Percentiles rank a stretch among this genome's conserved stretches.
These are phyloP conservation scores for Gardenia jasminoides DNA, from an alignment of 257 asterid genomes.

Conservation along the genomic window DNA sequence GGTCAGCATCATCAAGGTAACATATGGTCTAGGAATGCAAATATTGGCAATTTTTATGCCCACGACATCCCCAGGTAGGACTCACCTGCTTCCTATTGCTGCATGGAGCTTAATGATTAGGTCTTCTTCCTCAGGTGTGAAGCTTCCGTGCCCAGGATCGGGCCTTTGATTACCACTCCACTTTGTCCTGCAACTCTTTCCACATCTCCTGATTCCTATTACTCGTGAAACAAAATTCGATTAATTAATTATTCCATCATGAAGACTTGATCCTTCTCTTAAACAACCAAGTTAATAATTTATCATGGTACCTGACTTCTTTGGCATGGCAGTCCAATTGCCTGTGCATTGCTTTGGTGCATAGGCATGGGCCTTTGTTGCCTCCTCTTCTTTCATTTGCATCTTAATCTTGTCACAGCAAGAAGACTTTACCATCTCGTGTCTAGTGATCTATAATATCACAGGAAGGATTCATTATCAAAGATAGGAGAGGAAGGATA, in stretches of 20 bases:
- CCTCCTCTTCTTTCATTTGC: constrained; percentile 39
- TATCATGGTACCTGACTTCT: constrained; percentile 47
- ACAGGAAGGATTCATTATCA: not conserved
- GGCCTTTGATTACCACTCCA: constrained; percentile 36
- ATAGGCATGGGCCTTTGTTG: constrained; percentile 19
- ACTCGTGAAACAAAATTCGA: not conserved
- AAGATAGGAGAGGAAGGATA: not conserved
- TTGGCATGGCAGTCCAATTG: constrained; percentile 44
- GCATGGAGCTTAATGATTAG: constrained; percentile 82
- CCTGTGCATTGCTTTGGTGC: constrained; percentile 44
- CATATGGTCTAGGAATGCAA: not conserved
- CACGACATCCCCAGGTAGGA: not conserved
- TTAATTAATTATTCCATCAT: not conserved
- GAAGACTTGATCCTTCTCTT: not conserved
- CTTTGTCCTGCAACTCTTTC: constrained; percentile 46
- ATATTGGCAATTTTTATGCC: not conserved
- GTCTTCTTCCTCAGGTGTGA: constrained; percentile 83
- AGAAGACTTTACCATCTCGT: constrained; percentile 51
- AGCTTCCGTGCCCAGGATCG: constrained; percentile 48
- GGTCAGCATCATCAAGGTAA: not conserved
- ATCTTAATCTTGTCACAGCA: constrained; percentile 38
- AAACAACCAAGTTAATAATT: not conserved
- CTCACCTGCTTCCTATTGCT: constrained; percentile 82
- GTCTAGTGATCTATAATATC: not conserved
- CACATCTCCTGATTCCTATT: constrained; percentile 54